Evolutionary conservation across 495 filamentous ascomycete species (phyloP).

Genomic region (Elaphomyces granulatus): DNA sequence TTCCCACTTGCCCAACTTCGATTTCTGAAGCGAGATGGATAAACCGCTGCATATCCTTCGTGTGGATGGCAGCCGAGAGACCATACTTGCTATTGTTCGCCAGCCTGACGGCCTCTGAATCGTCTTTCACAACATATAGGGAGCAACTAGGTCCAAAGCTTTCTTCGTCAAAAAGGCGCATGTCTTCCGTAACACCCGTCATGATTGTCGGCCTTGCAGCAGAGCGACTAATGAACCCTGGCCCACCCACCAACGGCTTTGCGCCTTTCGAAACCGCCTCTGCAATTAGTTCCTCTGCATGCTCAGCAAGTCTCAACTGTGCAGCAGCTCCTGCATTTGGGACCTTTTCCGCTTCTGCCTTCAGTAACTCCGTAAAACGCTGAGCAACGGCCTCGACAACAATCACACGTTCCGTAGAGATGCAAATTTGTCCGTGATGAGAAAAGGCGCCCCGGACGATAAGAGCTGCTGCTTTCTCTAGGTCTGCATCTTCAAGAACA

Average conservation of each 20-base stretch:
- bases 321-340: too few relatives aligned
- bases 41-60: conserved; percentile 22
- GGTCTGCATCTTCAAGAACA: conserved; percentile 42
- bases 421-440: conserved; percentile 71
- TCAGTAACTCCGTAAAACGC: conserved; percentile 8
- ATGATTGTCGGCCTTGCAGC: conserved; percentile 23
- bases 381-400: conserved; percentile 29
- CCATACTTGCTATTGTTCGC: conserved; percentile 36
- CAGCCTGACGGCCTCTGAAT: conserved; percentile 33
- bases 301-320: too few relatives aligned
- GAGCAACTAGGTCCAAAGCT: conserved; percentile 62
- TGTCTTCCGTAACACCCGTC: conserved; percentile 48
- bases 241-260: neutral
- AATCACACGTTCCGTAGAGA: conserved; percentile 77
- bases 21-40: conserved; percentile 12
- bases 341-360: neutral
- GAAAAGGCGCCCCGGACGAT: conserved; percentile 35
- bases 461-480: conserved; percentile 35
- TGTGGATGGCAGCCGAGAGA: conserved; percentile 34
- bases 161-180: conserved; percentile 69
- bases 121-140: conserved; percentile 27
- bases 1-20: conserved; percentile 42
- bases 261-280: conserved; percentile 2
- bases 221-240: conserved; percentile 1
- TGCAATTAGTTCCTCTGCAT: too few relatives aligned